Base-by-base conservation (phyloP, 805 yeast genomes). In the Kurtzmaniella fragi region DNA sequence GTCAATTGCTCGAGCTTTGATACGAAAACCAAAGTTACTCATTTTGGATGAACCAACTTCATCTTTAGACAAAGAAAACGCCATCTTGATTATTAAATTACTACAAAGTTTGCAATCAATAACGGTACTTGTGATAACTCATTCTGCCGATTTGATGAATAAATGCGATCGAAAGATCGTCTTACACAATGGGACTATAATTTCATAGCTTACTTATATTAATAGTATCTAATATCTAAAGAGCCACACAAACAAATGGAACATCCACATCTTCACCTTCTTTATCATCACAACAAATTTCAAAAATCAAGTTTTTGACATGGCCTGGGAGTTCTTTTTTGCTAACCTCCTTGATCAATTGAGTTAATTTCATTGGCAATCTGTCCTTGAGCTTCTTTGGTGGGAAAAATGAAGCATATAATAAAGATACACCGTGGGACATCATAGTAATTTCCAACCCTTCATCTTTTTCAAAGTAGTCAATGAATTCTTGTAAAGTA, bases 181-280 rank as follows among this genome's bases (percentile, higher is more conserved):
- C 4, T 13, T 28, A 28, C 30, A 28, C 11, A 13, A 12, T 5
- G 12, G 12, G 5, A 13, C 11, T 13, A 28, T 28, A 28, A 11
- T 11, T 11, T 5, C 7, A 31, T 11, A 20, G 9, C 30, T 14
- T 26, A n/a, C 10, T 28, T 17, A 29, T 8, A 36, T 30, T 5
- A 23, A 30, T n/a, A 26, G 7, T 12, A 13, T 20, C 34, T n/a
- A 17, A 16, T 16, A 17, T 32, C 43, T 50, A 64, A 34, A 65
- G 42, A 49, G 58, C 62, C 15, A 90, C 77, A 41, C 85, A 79
- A 44, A 90, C 76, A 57, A 78, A 89, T 26, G 99, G 99, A 46
- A 89, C 87, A 52, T 90, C 98, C 15, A 89, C 96, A 59, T 93
- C 99, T 58, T 93, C 98, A 28, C 91, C 99, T 34, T 82, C 75